Percentiles rank a stretch among this genome's conserved stretches.
These are phyloP conservation scores for Madurella fahalii DNA, from an alignment of 2,329 filamentous ascomycete genomes.

Conservation along the genomic window DNA sequence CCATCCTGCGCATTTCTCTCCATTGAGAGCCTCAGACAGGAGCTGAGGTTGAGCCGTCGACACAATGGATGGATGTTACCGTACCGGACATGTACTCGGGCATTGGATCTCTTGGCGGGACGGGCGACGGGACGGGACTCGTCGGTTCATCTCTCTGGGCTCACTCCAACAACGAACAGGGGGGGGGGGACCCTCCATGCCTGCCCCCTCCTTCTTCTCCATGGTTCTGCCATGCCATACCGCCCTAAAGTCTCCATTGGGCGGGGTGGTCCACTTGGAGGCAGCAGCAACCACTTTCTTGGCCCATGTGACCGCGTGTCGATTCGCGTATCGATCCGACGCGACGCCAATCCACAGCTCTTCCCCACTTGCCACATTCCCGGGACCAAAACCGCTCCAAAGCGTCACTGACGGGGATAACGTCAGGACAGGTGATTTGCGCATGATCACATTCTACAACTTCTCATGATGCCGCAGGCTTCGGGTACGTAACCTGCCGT, in stretches of 20 bases:
- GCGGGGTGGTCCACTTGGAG: not conserved
- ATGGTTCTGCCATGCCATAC: not conserved
- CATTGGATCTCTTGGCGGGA: too few relatives aligned
- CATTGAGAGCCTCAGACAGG: not conserved
- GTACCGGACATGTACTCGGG: too few relatives aligned
- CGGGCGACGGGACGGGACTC: too few relatives aligned
- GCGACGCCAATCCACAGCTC: conserved; percentile 4
- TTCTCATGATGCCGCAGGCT: conserved; percentile 25
- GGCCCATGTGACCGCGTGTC: conserved; percentile 22
- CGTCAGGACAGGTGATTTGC: not conserved
- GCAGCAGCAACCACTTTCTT: too few relatives aligned
- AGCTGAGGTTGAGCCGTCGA: too few relatives aligned
- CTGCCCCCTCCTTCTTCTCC: not conserved
- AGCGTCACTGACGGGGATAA: not conserved
- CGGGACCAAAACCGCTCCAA: not conserved
- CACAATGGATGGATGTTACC: too few relatives aligned
- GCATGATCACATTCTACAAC: not conserved
- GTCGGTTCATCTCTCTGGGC: too few relatives aligned
- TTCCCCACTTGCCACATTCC: not conserved
- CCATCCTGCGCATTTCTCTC: not conserved
- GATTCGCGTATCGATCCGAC: conserved; percentile 15
- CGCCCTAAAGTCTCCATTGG: not conserved
- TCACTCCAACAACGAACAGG: too few relatives aligned
- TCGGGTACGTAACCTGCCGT: conserved; percentile 21
- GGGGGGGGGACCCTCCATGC: too few relatives aligned